Evolutionary conservation across 192 early-diverging fungal species (phyloP), one percentile per base, ranked within the genome.

Genomic region (Coemansia sp.): DNA sequence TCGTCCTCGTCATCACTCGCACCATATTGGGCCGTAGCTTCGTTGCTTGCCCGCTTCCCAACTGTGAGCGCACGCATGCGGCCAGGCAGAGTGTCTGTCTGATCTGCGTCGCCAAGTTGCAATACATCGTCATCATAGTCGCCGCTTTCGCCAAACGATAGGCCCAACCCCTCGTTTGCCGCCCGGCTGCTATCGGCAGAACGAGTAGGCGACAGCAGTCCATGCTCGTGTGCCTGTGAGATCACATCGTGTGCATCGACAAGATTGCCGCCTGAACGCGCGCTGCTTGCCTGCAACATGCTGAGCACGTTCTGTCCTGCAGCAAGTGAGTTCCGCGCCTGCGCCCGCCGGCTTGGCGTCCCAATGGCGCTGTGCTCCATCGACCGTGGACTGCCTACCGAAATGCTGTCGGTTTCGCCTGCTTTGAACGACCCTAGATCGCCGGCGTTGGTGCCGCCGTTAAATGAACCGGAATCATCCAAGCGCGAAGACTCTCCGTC

Each of bases 251-350:
- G 21, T 19, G 49, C 19, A 21, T 61, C 54, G 9, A 29, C 51
- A n/a, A 53, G 63, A 45, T 72, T 61, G 54, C 41, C 59, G 14
- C 53, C 53, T 22, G 67, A 48, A 1, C 67, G 61, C 5, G 57
- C 61, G 26, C 67, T 69, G 57, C 69, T 80, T 17, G 77, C 77
- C 49, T 80, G 71, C 59, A 80, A 68, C 77, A 80, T 80, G 64
- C 68, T 74, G 10, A 80, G 71, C 31, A 80, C 77, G 62, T 57
- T 80, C 61, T 80, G 77, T 8, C 77, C 77, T 3, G 76, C 76
- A 41, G 71, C 50, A 27, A 67, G 23, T 6, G 76, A 63, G 51
- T 72, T 67, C 29, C 76, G 67, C 2, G 58, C 75, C 19, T 62
- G 27, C 4, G 11, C 50, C 6, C 69, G 57, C 25, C 64, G 64